Conservation (phyloP, 305 asterid genomes). For the Rubia peregrina region DNA sequence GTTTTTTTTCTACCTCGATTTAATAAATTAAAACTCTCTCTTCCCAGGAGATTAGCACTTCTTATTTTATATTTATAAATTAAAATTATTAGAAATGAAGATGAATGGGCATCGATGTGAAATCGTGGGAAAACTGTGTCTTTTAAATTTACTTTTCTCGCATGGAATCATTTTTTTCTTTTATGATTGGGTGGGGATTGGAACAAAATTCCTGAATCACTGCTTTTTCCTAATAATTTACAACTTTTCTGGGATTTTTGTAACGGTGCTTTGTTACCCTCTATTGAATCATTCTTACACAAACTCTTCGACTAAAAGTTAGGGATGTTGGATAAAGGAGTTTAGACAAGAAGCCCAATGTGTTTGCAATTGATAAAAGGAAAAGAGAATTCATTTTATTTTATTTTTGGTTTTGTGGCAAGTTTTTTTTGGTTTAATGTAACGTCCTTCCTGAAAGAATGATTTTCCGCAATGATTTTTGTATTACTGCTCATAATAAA, state of each 20-base stretch:
- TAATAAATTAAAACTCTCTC: no score
- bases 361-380: neutral
- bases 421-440: no score
- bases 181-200: neutral
- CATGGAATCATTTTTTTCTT: neutral
- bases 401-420: no score
- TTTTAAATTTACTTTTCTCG: no score
- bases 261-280: neutral
- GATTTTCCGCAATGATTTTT: no score
- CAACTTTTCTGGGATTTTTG: slow-evolving; percentile 13
- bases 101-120: neutral
- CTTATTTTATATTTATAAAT: no score
- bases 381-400: neutral
- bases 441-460: no score
- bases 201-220: slow-evolving; percentile 18
- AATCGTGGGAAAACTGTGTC: neutral
- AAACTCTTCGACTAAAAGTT: slow-evolving; percentile 1
- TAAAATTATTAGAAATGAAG: neutral
- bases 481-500: no score
- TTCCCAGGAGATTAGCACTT: no score
- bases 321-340: slow-evolving; percentile 5
- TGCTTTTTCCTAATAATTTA: slow-evolving; percentile 6
- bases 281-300: slow-evolving; percentile 7
- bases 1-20: no score
- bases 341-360: neutral